phyloP scores from a whole-genome alignment of 306 rosid species.

The Quercus engelmannii region DNA sequence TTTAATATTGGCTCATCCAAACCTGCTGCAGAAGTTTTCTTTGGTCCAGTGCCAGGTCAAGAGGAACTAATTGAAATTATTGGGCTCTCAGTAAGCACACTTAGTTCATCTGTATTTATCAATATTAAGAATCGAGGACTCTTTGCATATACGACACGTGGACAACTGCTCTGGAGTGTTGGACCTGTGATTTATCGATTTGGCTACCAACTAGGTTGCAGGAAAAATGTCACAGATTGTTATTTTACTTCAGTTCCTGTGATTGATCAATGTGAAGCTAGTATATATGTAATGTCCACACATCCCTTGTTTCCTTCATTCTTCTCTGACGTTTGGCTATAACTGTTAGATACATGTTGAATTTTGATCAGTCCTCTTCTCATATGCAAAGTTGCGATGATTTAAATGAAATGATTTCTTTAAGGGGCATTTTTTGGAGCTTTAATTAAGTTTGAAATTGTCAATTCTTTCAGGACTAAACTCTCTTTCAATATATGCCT shows the following conservation, averaged over 20 bases:
- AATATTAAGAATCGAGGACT: slow-evolving; percentile 58
- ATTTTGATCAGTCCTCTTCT: too few species aligned
- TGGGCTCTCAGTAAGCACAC: slow-evolving; percentile 69
- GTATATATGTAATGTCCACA: slow-evolving; percentile 62
- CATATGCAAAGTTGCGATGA: too few species aligned
- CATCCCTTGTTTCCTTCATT: slow-evolving; percentile 9
- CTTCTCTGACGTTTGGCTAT: background rate
- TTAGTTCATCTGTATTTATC: slow-evolving; percentile 45
- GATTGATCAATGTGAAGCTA: slow-evolving; percentile 80
- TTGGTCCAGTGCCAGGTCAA: slow-evolving; percentile 40
- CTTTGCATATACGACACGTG: slow-evolving; percentile 47
- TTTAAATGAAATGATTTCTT: too few species aligned
- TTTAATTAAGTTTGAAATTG: background rate
- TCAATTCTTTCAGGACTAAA: slow-evolving; percentile 1
- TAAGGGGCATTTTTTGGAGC: background rate
- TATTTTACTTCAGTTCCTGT: slow-evolving; percentile 62
- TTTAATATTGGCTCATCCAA: slow-evolving; percentile 30
- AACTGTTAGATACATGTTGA: background rate
- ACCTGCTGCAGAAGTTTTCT: slow-evolving; percentile 43
- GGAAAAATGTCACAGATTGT: slow-evolving; percentile 49
- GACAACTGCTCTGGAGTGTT: slow-evolving; percentile 63
- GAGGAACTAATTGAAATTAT: slow-evolving; percentile 42
- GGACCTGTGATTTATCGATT: slow-evolving; percentile 65
- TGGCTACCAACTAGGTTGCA: slow-evolving; percentile 70
- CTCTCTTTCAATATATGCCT: background rate